Conservation (phyloP, 2,329 filamentous ascomycete species). For the Plenodomus biglobosus region DNA sequence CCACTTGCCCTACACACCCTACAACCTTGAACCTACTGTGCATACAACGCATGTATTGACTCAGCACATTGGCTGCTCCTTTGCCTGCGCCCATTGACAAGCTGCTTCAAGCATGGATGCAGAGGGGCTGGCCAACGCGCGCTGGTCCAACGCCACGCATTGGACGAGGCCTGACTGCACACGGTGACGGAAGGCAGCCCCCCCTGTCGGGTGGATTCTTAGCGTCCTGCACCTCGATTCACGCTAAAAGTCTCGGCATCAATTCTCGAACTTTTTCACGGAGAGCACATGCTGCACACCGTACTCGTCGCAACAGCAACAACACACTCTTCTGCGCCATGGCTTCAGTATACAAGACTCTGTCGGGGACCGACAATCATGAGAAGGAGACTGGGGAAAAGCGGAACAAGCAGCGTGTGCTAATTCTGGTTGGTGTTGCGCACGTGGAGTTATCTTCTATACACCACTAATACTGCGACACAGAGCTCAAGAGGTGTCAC, state of each 20-base stretch:
- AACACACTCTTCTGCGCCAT: slow-evolving; percentile 38
- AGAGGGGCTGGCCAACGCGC: background rate
- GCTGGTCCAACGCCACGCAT: background rate
- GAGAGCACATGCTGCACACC: background rate
- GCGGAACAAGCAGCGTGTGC: slow-evolving; percentile 62
- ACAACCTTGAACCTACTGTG: background rate
- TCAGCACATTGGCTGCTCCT: background rate
- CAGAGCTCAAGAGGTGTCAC: slow-evolving; percentile 86
- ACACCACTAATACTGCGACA: slow-evolving; percentile 23
- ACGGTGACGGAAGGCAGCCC: slow-evolving; percentile 27
- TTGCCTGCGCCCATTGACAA: background rate
- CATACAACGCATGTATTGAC: too few relatives aligned
- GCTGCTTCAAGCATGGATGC: background rate
- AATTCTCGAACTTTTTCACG: slow-evolving; percentile 30
- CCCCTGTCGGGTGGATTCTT: slow-evolving; percentile 14
- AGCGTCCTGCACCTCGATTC: slow-evolving; percentile 12
- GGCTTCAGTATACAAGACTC: slow-evolving; percentile 60
- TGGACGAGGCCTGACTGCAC: slow-evolving; percentile 15
- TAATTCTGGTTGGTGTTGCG: slow-evolving; percentile 63
- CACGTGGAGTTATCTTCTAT: slow-evolving; percentile 2
- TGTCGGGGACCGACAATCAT: slow-evolving; percentile 49
- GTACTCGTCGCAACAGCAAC: background rate
- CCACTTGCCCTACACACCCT: too few relatives aligned
- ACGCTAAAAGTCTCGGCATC: slow-evolving; percentile 28
- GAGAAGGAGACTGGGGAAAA: slow-evolving; percentile 38